Evolutionary conservation across 495 filamentous ascomycete species (phyloP), one percentile per base, ranked within the genome.

Genomic region (Penicillium longicatenatum): DNA sequence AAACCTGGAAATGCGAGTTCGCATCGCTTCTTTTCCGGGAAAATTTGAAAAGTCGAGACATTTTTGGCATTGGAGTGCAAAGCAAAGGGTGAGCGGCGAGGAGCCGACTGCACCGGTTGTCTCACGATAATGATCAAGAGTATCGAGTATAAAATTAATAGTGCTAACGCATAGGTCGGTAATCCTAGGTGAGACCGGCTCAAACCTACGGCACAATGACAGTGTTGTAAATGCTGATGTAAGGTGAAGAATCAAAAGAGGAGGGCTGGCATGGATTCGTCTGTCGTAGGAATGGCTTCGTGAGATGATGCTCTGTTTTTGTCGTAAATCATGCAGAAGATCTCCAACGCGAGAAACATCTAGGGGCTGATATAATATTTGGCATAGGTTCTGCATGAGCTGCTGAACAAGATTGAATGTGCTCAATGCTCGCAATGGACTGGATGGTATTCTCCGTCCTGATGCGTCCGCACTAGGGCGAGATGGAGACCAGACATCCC

Each of bases 171-270:
- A 50, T 16, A 58, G 42, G 2, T 55, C 49, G 22, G 19, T 46
- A 17, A 56, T 52, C 6, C 50, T 26, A 48, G 59, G 37, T 3
- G 22, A 39, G 22, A 21, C 50, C 29, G 19, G 37, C 33, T 52
- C 51, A 41, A 49, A 29, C 31, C 22, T 59, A 6, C 47, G 21
- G n/a, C 52, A 29, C n/a, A 66, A 30, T 26, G 59, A 42, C 14
- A 70, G 41, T 0, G 59, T 55, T 20, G 54, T 57, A 16, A 68
- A 70, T 2, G 48, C 20, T 12, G 45, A 63, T 0, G 61, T 61
- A 10, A 70, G 61, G 56, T 68, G 63, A 7, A 70, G 47, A 2
- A 57, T 61, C 11, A 68, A 26, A 3, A 68, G 29, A 2, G 68
- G 54, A 39, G 68, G 68, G 19, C 14, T 58, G 22, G 46, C 46